Evolutionary conservation across 768 basidiomycete species (phyloP).

Genomic region (Xerocomellus dryophilus): DNA sequence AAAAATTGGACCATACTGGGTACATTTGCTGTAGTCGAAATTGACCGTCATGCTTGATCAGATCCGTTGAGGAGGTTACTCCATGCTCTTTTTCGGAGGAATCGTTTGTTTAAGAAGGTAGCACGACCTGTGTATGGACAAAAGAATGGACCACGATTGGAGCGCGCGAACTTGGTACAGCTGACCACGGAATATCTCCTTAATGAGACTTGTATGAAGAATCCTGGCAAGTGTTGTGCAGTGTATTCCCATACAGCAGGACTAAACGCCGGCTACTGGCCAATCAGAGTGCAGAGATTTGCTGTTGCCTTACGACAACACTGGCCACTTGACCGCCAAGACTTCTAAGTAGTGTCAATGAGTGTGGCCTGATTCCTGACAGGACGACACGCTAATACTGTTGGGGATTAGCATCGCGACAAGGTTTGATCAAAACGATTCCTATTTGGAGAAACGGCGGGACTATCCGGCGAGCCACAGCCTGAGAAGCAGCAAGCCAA

Average conservation of each 20-base stretch:
- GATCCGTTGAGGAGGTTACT: background rate
- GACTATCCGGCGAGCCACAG: too few relatives aligned
- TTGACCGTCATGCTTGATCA: background rate
- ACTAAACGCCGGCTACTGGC: background rate
- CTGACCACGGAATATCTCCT: background rate
- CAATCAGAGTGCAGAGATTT: background rate
- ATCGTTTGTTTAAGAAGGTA: background rate
- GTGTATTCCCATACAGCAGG: background rate
- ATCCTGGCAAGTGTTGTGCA: too few relatives aligned
- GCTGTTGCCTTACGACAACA: background rate
- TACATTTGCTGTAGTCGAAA: background rate
- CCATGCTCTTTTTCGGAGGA: background rate
- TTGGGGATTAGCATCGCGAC: too few relatives aligned
- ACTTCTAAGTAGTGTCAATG: too few relatives aligned
- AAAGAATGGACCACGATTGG: background rate
- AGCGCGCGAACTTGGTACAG: background rate
- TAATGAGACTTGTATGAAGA: too few relatives aligned
- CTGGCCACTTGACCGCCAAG: background rate
- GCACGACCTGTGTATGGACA: background rate
- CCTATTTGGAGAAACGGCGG: too few relatives aligned
- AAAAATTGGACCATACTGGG: background rate
- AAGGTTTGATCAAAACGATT: too few relatives aligned
- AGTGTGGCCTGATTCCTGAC: too few relatives aligned
- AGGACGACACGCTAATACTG: too few relatives aligned
- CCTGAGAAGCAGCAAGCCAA: too few relatives aligned